A percentile compares a stretch with the other conserved stretches of the same genome.
These are phyloP conservation scores for Ustilago shanxiensis DNA, from an alignment of 1,284 basidiomycete species.

Conservation along the genomic window DNA sequence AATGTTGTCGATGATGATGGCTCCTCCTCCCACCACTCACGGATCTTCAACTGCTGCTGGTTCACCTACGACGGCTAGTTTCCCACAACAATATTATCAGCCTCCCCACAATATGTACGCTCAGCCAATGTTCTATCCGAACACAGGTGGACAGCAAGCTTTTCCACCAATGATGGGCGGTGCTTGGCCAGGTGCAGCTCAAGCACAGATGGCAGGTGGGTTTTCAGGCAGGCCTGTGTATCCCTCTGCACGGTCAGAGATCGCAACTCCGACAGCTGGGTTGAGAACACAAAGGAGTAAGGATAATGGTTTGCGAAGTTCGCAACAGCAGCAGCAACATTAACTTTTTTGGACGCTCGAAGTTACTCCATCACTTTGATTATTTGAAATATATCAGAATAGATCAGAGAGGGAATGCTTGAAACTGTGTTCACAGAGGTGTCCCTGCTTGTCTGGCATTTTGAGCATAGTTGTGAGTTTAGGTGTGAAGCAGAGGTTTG, in stretches of 20 bases:
- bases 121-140: slow-evolving; percentile 18
- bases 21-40: slow-evolving; percentile 26
- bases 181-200: background rate
- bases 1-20: slow-evolving; percentile 58
- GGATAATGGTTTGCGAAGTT: slow-evolving; percentile 11
- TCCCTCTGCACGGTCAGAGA: slow-evolving; percentile 20
- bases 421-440: too few species aligned
- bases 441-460: background rate
- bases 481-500: background rate
- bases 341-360: too few species aligned
- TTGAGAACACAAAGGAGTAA: slow-evolving; percentile 28
- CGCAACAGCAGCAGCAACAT: slow-evolving; percentile 19
- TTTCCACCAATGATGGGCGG: slow-evolving; percentile 15
- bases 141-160: background rate
- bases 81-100: slow-evolving; percentile 14
- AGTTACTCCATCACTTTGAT: too few species aligned
- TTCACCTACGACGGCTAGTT: background rate
- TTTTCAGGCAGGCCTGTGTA: slow-evolving; percentile 13
- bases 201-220: background rate
- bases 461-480: background rate
- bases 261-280: slow-evolving; percentile 8
- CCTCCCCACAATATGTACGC: slow-evolving; percentile 9
- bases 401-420: too few species aligned
- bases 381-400: too few species aligned
- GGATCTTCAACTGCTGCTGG: background rate